A percentile compares a stretch with the other conserved stretches of the same genome.
Conservation (phyloP, 495 filamentous ascomycete species). For the Neurospora sp. region DNA sequence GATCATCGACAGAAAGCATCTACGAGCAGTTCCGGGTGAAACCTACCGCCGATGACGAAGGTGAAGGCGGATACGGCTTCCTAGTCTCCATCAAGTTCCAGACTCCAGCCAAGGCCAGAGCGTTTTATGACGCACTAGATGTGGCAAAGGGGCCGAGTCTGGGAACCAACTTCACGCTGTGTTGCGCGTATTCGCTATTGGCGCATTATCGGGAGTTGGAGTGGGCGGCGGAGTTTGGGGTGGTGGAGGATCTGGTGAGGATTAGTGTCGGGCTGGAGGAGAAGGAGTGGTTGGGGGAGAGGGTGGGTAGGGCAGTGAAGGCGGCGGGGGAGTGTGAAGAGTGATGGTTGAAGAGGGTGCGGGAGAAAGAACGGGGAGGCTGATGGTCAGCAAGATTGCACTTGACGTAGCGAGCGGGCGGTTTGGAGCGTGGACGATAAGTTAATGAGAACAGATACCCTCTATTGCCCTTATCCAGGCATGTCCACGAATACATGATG, state of each 20-base stretch:
- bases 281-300: constrained; percentile 9
- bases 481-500: neutral
- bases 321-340: neutral
- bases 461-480: neutral
- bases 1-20: neutral
- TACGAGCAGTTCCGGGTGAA: constrained; percentile 7
- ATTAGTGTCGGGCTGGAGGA: constrained; percentile 22
- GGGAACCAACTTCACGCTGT: constrained; percentile 22
- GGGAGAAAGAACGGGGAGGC: too few relatives aligned
- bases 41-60: neutral
- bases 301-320: constrained; percentile 10
- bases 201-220: constrained; percentile 18
- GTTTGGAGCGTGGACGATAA: neutral
- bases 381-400: too few relatives aligned
- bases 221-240: constrained; percentile 17
- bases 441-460: neutral
- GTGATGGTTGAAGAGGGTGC: neutral
- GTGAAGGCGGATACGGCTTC: constrained; percentile 7
- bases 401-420: too few relatives aligned
- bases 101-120: constrained; percentile 1
- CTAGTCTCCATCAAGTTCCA: constrained; percentile 15
- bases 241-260: constrained; percentile 21
- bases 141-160: constrained; percentile 22
- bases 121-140: constrained; percentile 16
- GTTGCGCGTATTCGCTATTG: constrained; percentile 18